Percentiles rank a stretch among this genome's conserved stretches.
phyloP scores from a whole-genome alignment of 1,284 basidiomycete genomes.

The Ustilago esculenta region DNA sequence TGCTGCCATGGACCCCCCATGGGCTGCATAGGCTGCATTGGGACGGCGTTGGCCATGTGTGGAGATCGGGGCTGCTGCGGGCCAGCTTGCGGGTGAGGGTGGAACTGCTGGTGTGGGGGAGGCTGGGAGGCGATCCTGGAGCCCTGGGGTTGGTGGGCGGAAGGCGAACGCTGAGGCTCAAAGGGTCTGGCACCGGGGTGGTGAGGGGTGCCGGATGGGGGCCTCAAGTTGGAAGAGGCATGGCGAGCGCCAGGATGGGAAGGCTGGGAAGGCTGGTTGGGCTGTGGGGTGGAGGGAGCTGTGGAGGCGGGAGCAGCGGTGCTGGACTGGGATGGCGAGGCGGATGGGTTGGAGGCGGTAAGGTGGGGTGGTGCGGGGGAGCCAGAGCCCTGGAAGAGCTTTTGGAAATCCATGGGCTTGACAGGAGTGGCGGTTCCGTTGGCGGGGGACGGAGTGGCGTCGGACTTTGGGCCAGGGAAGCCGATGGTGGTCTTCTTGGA shows the following conservation, averaged over 20 bases:
- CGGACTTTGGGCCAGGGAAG: constrained; percentile 68
- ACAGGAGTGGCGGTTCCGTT: constrained; percentile 24
- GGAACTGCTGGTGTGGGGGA: constrained; percentile 47
- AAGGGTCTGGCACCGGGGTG: constrained; percentile 49
- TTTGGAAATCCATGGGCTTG: constrained; percentile 63
- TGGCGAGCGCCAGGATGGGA: constrained; percentile 35
- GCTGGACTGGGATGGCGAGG: constrained; percentile 39
- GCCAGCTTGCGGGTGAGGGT: constrained; percentile 41
- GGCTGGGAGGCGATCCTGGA: constrained; percentile 36
- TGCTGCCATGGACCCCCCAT: constrained; percentile 56
- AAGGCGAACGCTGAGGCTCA: constrained; percentile 55
- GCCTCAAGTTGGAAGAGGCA: constrained; percentile 50
- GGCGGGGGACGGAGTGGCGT: constrained; percentile 70
- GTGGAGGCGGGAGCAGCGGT: constrained; percentile 33
- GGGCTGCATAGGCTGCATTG: constrained; percentile 58
- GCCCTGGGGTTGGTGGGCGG: constrained; percentile 37
- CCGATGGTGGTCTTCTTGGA: constrained; percentile 60
- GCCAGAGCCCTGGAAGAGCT: constrained; percentile 64
- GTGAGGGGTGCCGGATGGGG: constrained; percentile 42
- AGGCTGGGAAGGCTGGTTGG: constrained; percentile 13
- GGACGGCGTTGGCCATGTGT: constrained; percentile 50
- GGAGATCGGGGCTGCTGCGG: constrained; percentile 59
- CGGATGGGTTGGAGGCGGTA: constrained; percentile 32
- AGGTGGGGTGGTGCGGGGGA: constrained; percentile 38
- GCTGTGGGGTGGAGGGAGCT: constrained; percentile 33